Evolutionary conservation across 2,329 filamentous ascomycete genomes (phyloP), one percentile per base, ranked within the genome.

Genomic region (Colletotrichum sp.): DNA sequence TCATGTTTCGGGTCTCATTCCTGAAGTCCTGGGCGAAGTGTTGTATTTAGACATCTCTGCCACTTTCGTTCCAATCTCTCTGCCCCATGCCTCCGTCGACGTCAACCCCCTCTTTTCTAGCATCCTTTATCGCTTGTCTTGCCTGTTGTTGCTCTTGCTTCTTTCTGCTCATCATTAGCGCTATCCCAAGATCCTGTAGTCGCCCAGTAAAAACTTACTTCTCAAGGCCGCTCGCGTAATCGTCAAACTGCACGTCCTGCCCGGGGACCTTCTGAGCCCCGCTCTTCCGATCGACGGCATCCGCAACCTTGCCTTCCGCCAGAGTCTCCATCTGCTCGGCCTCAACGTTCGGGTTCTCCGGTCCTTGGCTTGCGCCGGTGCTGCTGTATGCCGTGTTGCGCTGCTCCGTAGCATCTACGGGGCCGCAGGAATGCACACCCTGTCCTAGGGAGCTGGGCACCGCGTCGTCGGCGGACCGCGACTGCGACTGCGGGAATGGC

Each of bases 221-320:
- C 21, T 78, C 78, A 24, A 79, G 54, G 3, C 76, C 78, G 29
- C 70, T 70, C 4, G 73, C 64, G 33, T 75, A 79, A 12, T 78
- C 76, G 16, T 77, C 76, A 9, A 68, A 58, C 11, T 68, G 62
- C 18, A 76, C 66, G 13, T 76, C 72, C 12, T 78, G 69, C 6
- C 77, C 78, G 4, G 76, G 76, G 5, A 64, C 75, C 57, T 63
- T 73, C 68, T 79, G 78, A 27, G 70, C 74, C 9, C 78, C 78
- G 58, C 73, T 78, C 76, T 79, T 79, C 29, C 74, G 73, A 31
- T 76, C 72, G 5, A 79, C 78, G 0, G 78, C 78, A 16, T 79
- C 75, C 34, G 78, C 78, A n/a, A 79, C 77, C 69, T 79, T 73
- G 27, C 78, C 78, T 74, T 79, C 78, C 27, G 68, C 71, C 15